Conservation (phyloP, 208 protist genomes). For the Leishmania tropica region DNA sequence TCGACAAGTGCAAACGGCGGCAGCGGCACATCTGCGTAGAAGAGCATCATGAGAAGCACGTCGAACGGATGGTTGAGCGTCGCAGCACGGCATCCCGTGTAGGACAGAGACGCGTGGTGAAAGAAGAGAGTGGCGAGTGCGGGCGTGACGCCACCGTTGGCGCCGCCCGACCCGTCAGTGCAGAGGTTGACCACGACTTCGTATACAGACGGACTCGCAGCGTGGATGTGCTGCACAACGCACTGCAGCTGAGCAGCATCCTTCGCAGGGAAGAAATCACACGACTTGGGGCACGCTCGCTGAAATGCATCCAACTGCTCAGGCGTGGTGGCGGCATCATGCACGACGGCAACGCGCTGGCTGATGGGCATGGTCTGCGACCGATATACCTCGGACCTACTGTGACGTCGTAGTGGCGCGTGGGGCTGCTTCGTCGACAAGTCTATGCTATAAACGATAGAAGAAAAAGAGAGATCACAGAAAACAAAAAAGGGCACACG, state of each 20-base stretch:
- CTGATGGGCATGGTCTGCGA: neutral
- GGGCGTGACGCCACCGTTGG: slow-evolving; percentile 33
- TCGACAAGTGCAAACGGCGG: slow-evolving; percentile 58
- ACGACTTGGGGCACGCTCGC: slow-evolving; percentile 28
- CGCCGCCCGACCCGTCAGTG: slow-evolving; percentile 35
- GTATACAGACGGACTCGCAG: slow-evolving; percentile 12
- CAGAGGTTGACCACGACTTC: slow-evolving; percentile 54
- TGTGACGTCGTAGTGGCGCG: neutral
- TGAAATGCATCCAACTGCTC: slow-evolving; percentile 37
- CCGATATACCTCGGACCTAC: neutral
- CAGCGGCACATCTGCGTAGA: slow-evolving; percentile 68
- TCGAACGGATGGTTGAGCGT: slow-evolving; percentile 62
- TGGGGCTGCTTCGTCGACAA: neutral
- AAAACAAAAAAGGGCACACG: neutral
- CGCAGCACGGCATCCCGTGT: slow-evolving; percentile 59
- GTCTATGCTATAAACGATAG: neutral
- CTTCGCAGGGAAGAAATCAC: slow-evolving; percentile 36
- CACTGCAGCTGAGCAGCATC: slow-evolving; percentile 40
- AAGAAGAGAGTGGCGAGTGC: slow-evolving; percentile 47
- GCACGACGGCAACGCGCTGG: slow-evolving; percentile 16
- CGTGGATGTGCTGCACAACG: slow-evolving; percentile 35
- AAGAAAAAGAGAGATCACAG: neutral
- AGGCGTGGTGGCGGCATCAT: slow-evolving; percentile 20
- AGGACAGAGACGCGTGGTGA: slow-evolving; percentile 38
- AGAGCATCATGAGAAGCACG: slow-evolving; percentile 76